Evolutionary conservation across 257 asterid species (phyloP).

Genomic region (Solanum commersonii): DNA sequence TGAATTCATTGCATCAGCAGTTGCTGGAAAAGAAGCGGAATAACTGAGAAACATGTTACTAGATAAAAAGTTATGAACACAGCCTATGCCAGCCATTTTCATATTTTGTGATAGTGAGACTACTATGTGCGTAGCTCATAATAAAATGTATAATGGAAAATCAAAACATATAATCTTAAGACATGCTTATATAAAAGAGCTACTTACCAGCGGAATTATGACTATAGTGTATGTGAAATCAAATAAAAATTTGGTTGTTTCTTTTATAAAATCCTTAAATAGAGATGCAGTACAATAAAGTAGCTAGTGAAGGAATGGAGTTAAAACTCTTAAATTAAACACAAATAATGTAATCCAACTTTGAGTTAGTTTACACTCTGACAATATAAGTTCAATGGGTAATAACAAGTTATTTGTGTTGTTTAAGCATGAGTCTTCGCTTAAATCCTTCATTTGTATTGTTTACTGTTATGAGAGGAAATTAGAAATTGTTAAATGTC

Average conservation of each 20-base stretch:
- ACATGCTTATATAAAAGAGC: neutral
- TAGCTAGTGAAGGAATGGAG: neutral
- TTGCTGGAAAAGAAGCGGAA: neutral
- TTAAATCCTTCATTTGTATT: too few relatives aligned
- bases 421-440: neutral
- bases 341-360: too few relatives aligned
- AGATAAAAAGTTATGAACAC: neutral
- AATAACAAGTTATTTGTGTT: neutral
- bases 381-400: neutral
- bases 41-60: neutral
- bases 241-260: neutral
- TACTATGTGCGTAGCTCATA: neutral
- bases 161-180: neutral
- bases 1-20: neutral
- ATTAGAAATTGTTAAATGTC: too few relatives aligned
- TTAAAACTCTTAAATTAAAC: neutral
- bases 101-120: neutral
- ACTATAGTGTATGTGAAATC: neutral
- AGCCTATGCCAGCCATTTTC: neutral
- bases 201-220: neutral
- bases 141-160: neutral
- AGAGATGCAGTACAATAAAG: neutral
- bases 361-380: neutral
- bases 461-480: neutral
- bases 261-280: too few relatives aligned